Evolutionary conservation across 345 rosid genomes (phyloP).

Genomic region (Erucastrum elatum): DNA sequence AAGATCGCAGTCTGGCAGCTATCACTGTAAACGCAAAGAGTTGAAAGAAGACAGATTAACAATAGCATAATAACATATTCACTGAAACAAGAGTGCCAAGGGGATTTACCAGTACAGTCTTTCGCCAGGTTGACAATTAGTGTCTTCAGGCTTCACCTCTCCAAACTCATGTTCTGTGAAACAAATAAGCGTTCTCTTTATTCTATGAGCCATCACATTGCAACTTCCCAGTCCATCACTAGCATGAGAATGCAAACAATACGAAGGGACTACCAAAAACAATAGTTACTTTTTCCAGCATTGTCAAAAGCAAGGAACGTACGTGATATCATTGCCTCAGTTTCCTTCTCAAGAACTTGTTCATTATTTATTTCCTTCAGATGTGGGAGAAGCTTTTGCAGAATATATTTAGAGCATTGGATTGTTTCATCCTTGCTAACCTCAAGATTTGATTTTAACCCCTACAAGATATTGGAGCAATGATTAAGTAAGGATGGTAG

Average conservation of each 20-base stretch:
- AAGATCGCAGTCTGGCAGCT: constrained; percentile 62
- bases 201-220: not conserved
- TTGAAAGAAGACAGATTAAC: constrained; percentile 3
- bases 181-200: not conserved
- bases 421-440: constrained; percentile 28
- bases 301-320: constrained; percentile 12
- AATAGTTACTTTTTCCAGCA: not conserved
- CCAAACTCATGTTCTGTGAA: constrained; percentile 26
- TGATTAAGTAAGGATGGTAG: not conserved
- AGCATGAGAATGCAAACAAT: not conserved
- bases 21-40: constrained; percentile 28
- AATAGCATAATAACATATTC: not conserved
- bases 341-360: constrained; percentile 48
- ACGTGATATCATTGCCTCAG: constrained; percentile 55
- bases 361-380: constrained; percentile 48
- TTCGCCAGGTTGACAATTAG: constrained; percentile 29
- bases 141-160: constrained; percentile 12
- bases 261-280: not conserved
- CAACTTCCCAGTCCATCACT: not conserved
- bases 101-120: constrained; percentile 56
- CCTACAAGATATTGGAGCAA: constrained; percentile 29
- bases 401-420: constrained; percentile 41
- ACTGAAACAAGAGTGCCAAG: not conserved
- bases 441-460: not conserved
- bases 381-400: constrained; percentile 50